Conservation (phyloP, 2,329 filamentous ascomycete species). For the Aotearoamyces nothofagi region DNA sequence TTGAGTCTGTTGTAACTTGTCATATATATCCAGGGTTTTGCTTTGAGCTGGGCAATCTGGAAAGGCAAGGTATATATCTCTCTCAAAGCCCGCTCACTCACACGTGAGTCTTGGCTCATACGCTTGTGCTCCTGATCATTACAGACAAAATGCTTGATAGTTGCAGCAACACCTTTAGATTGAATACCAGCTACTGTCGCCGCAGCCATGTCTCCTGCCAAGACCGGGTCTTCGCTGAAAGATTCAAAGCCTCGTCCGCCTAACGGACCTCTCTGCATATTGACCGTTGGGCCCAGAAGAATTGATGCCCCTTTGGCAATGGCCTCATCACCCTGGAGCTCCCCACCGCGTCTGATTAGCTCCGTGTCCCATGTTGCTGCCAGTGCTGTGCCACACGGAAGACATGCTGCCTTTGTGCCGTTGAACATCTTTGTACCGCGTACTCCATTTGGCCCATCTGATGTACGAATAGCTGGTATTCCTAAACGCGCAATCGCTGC, state of each 20-base stretch:
- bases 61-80: constrained; percentile 18
- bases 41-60: constrained; percentile 30
- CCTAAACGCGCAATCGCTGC: neutral
- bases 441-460: constrained; percentile 18
- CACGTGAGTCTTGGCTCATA: constrained; percentile 14
- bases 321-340: constrained; percentile 14
- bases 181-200: constrained; percentile 16
- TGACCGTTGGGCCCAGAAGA: constrained; percentile 17
- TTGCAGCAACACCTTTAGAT: constrained; percentile 13
- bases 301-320: constrained; percentile 17
- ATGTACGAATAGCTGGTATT: neutral
- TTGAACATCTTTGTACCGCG: constrained; percentile 16
- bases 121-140: constrained; percentile 17
- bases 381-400: constrained; percentile 16
- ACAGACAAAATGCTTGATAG: constrained; percentile 18
- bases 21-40: constrained; percentile 30
- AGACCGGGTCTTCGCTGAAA: constrained; percentile 19
- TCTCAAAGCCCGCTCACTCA: constrained; percentile 15
- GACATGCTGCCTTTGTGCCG: constrained; percentile 24
- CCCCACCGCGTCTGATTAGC: constrained; percentile 13
- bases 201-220: constrained; percentile 16
- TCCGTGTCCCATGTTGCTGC: constrained; percentile 18
- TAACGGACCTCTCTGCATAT: constrained; percentile 17
- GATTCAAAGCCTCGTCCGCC: constrained; percentile 19
- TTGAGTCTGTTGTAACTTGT: constrained; percentile 31